Percentiles rank a stretch among this genome's conserved stretches.
Conservation (phyloP, 2,329 filamentous ascomycete genomes). For the Pseudocercospora eumusae region DNA sequence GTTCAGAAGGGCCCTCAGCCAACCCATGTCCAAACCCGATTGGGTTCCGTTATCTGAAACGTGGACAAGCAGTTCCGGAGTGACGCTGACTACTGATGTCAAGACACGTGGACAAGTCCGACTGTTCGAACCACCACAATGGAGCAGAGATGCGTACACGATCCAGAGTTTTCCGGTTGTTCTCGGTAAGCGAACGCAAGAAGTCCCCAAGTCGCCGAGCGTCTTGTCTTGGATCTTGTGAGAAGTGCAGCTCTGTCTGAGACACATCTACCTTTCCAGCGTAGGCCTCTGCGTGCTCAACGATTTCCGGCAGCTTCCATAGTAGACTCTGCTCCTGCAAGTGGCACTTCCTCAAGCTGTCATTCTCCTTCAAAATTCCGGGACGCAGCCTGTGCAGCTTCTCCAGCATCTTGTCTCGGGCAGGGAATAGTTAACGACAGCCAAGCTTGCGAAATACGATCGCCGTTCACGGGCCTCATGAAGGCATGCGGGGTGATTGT, state of each 20-base stretch:
- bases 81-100: slow-evolving; percentile 2
- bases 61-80: slow-evolving; percentile 3
- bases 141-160: background rate
- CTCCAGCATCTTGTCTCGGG: slow-evolving; percentile 4
- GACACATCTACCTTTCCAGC: slow-evolving; percentile 25
- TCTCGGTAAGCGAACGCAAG: slow-evolving; percentile 1
- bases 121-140: background rate
- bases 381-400: slow-evolving; percentile 1
- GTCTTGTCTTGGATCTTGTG: background rate
- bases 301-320: slow-evolving; percentile 29
- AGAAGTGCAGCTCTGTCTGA: slow-evolving; percentile 32
- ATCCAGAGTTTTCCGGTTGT: background rate
- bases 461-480: background rate
- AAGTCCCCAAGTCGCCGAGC: slow-evolving; percentile 1
- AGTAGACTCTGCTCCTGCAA: slow-evolving; percentile 22
- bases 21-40: slow-evolving; percentile 1
- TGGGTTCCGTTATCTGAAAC: slow-evolving; percentile 3
- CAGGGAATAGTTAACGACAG: background rate
- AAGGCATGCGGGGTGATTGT: background rate
- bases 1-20: background rate
- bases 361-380: background rate
- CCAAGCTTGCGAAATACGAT: background rate
- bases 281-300: slow-evolving; percentile 31
- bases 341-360: slow-evolving; percentile 19
- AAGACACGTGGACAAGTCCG: background rate